Conservation (phyloP, 1,284 basidiomycete species). For the Termitomyces sp. region DNA sequence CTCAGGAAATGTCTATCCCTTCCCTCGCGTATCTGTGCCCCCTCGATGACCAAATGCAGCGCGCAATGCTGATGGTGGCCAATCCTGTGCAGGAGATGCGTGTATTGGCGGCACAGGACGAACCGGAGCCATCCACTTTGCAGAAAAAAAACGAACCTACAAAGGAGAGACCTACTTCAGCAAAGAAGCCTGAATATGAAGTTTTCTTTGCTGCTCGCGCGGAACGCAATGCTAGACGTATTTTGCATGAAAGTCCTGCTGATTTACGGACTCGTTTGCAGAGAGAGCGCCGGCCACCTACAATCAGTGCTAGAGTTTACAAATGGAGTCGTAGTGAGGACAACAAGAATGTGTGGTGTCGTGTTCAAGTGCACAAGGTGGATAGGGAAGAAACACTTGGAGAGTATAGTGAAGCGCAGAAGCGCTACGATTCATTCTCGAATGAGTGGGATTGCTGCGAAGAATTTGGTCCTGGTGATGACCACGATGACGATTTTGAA, state of each 20-base stretch:
- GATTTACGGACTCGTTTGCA: neutral
- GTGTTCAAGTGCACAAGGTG: neutral
- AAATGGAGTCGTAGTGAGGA: neutral
- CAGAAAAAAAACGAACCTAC: neutral
- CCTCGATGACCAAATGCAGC: neutral
- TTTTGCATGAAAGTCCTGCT: neutral
- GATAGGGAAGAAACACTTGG: conserved; percentile 1
- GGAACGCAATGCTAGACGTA: neutral
- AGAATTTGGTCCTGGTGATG: neutral
- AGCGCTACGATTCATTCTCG: neutral
- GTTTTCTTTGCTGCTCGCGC: neutral
- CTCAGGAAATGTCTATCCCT: neutral
- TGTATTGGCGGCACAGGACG: too few species aligned
- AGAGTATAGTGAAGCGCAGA: neutral
- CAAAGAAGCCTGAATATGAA: neutral
- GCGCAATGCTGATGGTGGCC: too few species aligned
- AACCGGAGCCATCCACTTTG: too few species aligned
- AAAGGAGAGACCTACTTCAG: neutral
- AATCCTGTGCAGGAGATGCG: neutral
- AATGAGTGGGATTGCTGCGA: conserved; percentile 4
- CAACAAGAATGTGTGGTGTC: neutral
- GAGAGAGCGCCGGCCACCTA: neutral
- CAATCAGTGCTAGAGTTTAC: neutral
- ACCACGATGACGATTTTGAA: neutral
- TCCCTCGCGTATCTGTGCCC: neutral